Percentiles rank a stretch among this genome's conserved stretches.
Conservation (phyloP, 257 asterid species). For the Vinca minor region DNA sequence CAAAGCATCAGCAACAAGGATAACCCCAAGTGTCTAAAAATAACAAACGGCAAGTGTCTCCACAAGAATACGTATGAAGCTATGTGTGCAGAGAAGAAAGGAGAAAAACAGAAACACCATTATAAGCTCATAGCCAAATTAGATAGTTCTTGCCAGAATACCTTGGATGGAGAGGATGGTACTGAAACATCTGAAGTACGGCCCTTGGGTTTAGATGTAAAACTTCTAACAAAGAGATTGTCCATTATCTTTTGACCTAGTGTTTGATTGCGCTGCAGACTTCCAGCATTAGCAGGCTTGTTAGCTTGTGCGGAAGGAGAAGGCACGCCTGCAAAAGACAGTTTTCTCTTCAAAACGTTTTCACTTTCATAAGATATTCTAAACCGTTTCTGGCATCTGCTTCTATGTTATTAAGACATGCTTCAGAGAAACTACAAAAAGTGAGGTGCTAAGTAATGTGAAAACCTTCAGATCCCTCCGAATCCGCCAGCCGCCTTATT, state of each 20-base stretch:
- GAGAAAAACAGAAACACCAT: background rate
- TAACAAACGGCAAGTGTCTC: background rate
- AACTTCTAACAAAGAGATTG: slow-evolving; percentile 68
- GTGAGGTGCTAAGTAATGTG: slow-evolving; percentile 9
- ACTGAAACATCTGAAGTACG: slow-evolving; percentile 40
- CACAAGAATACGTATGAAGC: background rate
- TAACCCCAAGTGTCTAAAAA: background rate
- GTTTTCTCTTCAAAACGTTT: slow-evolving; percentile 11
- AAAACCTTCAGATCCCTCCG: slow-evolving; percentile 82
- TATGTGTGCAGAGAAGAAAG: slow-evolving; percentile 10
- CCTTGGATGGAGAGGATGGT: slow-evolving; percentile 85
- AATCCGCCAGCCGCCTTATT: slow-evolving; percentile 36
- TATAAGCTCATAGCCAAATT: slow-evolving; percentile 10
- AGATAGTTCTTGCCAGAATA: slow-evolving; percentile 22
- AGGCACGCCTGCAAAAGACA: slow-evolving; percentile 49
- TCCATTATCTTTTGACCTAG: slow-evolving; percentile 94
- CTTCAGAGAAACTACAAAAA: background rate
- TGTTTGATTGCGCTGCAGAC: slow-evolving; percentile 78
- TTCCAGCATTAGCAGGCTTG: slow-evolving; percentile 43
- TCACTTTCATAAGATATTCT: background rate
- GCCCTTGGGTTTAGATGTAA: slow-evolving; percentile 61
- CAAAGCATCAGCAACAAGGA: too few relatives aligned
- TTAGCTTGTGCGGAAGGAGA: slow-evolving; percentile 73
- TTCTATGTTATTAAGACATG: background rate
- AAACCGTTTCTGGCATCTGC: background rate